phyloP scores from a whole-genome alignment of 169 alveolate species.

The Plasmodium relictum region DNA sequence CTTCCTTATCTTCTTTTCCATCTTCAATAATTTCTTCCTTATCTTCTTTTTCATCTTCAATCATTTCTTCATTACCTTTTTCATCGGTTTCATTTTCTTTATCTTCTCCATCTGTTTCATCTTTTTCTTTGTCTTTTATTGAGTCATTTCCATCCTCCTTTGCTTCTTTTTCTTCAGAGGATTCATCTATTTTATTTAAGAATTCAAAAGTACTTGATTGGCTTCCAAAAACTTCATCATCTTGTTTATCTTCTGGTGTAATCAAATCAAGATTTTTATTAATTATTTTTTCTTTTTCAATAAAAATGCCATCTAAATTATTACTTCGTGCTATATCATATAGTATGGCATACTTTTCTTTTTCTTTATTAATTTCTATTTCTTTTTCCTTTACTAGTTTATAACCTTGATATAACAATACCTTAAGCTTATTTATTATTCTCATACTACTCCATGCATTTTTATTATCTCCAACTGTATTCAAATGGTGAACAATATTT shows the following conservation, averaged over 20 bases:
- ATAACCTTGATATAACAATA: slow-evolving; percentile 60
- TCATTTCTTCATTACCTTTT: not conserved
- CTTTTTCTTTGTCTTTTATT: not conserved
- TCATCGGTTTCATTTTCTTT: slow-evolving; percentile 1
- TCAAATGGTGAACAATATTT: not conserved
- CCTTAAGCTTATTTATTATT: slow-evolving; percentile 67
- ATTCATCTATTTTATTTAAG: not conserved
- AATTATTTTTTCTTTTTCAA: slow-evolving; percentile 28
- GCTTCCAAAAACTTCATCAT: slow-evolving; percentile 21
- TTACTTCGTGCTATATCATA: slow-evolving; percentile 27
- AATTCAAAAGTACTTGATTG: slow-evolving; percentile 47
- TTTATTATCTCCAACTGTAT: slow-evolving; percentile 70
- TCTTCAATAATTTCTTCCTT: not conserved
- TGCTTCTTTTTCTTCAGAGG: not conserved
- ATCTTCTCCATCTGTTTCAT: not conserved
- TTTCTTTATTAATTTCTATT: slow-evolving; percentile 9
- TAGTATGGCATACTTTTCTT: slow-evolving; percentile 14
- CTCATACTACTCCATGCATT: slow-evolving; percentile 75
- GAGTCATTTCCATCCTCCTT: not conserved
- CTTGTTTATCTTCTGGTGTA: slow-evolving; percentile 6
- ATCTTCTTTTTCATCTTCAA: not conserved
- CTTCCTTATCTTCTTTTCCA: not conserved
- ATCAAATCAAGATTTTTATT: slow-evolving; percentile 49
- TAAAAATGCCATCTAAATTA: slow-evolving; percentile 8
- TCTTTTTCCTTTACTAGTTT: slow-evolving; percentile 21